Conservation (phyloP, 306 rosid species). For the Benincasa hispida region DNA sequence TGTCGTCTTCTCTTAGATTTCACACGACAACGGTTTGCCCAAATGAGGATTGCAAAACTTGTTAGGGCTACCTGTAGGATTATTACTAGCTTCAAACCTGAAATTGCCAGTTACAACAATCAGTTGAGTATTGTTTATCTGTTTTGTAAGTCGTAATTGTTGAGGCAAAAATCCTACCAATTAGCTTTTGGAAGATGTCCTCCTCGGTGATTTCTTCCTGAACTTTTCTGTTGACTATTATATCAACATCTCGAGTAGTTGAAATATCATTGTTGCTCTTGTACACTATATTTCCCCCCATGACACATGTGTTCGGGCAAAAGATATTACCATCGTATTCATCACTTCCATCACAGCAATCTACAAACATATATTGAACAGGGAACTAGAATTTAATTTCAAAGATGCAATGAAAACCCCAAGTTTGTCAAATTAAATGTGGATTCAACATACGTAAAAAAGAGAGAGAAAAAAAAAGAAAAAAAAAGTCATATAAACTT, state of each 20-base stretch:
- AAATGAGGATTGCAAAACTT: slow-evolving; percentile 18
- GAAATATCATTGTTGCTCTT: slow-evolving; percentile 19
- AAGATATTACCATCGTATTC: slow-evolving; percentile 51
- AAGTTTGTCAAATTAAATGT: not conserved
- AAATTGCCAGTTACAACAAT: slow-evolving; percentile 11
- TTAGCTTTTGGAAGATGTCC: slow-evolving; percentile 39
- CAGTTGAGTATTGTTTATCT: slow-evolving; percentile 3
- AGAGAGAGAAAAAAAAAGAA: too few relatives aligned
- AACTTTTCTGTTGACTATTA: slow-evolving; percentile 13
- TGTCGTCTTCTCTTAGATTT: slow-evolving; percentile 39
- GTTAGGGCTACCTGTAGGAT: slow-evolving; percentile 41
- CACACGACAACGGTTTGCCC: slow-evolving; percentile 20
- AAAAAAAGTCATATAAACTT: not conserved
- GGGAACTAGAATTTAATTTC: slow-evolving; percentile 12
- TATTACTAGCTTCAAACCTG: slow-evolving; percentile 53
- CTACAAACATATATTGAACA: slow-evolving; percentile 26
- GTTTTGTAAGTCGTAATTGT: not conserved
- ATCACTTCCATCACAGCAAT: slow-evolving; percentile 90
- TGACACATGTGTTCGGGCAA: slow-evolving; percentile 69
- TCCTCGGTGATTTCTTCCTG: slow-evolving; percentile 28
- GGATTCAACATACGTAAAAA: not conserved
- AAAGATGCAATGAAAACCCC: not conserved
- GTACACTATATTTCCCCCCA: slow-evolving; percentile 59
- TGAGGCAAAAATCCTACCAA: slow-evolving; percentile 28
- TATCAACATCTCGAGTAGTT: slow-evolving; percentile 8